Evolutionary conservation across 768 basidiomycete species (phyloP), one percentile per base, ranked within the genome.

Genomic region (Ephemerocybe angulata): DNA sequence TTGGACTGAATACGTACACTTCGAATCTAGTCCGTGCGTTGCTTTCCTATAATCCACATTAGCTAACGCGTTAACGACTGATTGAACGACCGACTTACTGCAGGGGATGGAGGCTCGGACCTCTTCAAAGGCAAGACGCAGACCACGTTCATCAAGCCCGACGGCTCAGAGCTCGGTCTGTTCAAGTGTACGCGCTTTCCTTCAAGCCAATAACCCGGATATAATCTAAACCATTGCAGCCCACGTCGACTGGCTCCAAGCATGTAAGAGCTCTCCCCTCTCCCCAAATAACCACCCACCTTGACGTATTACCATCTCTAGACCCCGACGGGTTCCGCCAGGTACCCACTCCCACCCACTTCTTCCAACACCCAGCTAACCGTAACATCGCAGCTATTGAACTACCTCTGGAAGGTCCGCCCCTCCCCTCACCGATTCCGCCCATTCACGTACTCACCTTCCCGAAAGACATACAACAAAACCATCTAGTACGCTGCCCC

Each of bases 1-100:
- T 84, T 60, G 85, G 85, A 5, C 71, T 85, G 68, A 86, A 86
- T 64, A 83, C 83, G 1, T 86, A 87, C 61, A 82, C 84, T 6
- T 83, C 77, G 10, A 80, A 83, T 51, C 68, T 86, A 43, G 76
- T 78, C 64, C 71, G 84, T 84, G 56, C 67, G 80, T 67, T 5
- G 25, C 17, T 46, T 22, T 19, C 38, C 29, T 12, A 42, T 24
- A 25, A n/a, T n/a, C n/a, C n/a, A n/a, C n/a, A n/a, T n/a, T n/a
- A n/a, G n/a, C n/a, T n/a, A n/a, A n/a, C n/a, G n/a, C n/a, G n/a
- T n/a, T n/a, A n/a, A n/a, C n/a, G n/a, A n/a, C n/a, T n/a, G n/a
- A n/a, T n/a, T n/a, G n/a, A n/a, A n/a, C n/a, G 19, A 53, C 25
- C 5, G 38, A 31, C 10, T 47, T 15, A 56, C 33, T 11, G 3